Base-by-base conservation (phyloP, 768 basidiomycete species). In the Mycena olivaceomarginata region DNA sequence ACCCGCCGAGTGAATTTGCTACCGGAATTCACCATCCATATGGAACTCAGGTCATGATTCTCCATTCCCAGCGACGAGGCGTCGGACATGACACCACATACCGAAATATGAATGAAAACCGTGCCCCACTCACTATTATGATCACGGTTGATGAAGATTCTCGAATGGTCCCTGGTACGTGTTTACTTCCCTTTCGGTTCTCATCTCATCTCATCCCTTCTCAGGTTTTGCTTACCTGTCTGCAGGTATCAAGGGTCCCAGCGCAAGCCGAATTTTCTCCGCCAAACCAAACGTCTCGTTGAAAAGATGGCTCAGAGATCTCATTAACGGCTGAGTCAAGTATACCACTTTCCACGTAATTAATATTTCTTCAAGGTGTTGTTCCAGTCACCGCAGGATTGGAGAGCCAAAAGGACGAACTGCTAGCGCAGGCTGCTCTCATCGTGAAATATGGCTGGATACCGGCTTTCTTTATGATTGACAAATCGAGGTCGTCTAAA, bases 71-170 rank as follows among this genome's bases (percentile, higher is more conserved):
- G 13, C n/a, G 13, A 6, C 18, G 70, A 1, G 79, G 79, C 1
- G 45, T 80, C 1, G 79, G 79, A 3, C 69, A 60, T 16, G 77
- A 80, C 25, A 40, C 70, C 2, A 72, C 65, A 1, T 80, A 70
- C 25, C 25, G 77, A 1, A 56, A 80, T 64, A 78, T 79, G 76
- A 80, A 78, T 31, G 70, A 80, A 56, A 80, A 78, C 45, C 70
- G 73, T 3, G 79, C 79, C 1, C 73, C 74, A 0, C 65, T 80
- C 9, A 80, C 77, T 0, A 64, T 80, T 41, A 46, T 80, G 62
- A 63, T 60, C 13, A 75, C 74, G 0, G 10, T 79, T 4, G 75
- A 80, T 53, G 39, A 68, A 13, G 37, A 72, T 22, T 22, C 31
- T 0, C 74, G 67, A 6, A 73, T 80, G 74, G 67, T 75, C n/a